Conservation (phyloP, 1,284 basidiomycete species). For the Pholiota adiposa region DNA sequence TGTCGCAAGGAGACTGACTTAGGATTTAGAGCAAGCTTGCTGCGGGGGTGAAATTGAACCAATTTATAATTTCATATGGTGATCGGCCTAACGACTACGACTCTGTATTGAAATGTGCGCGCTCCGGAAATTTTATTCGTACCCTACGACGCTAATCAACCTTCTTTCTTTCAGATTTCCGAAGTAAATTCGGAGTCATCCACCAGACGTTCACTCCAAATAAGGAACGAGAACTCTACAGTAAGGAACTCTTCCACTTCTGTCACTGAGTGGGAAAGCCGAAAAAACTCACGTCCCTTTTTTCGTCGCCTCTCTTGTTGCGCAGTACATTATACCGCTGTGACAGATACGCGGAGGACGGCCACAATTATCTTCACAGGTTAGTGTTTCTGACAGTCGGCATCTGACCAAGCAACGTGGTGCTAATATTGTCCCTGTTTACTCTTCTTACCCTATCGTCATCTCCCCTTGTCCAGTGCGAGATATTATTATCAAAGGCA, state of each 20-base stretch:
- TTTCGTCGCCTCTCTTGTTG: not conserved
- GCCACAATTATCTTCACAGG: conserved; percentile 60
- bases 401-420: not conserved
- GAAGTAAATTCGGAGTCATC: conserved; percentile 68
- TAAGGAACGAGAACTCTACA: conserved; percentile 69
- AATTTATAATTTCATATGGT: conserved; percentile 70
- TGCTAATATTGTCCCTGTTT: conserved; percentile 8
- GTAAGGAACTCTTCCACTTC: conserved; percentile 36
- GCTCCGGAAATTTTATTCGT: not conserved
- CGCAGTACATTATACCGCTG: conserved; percentile 77
- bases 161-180: conserved; percentile 58
- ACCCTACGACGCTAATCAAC: not conserved
- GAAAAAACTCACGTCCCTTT: not conserved
- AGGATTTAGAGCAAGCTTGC: conserved; percentile 55
- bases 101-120: conserved; percentile 69
- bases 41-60: conserved; percentile 69
- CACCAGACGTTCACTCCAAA: conserved; percentile 71
- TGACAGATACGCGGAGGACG: conserved; percentile 69
- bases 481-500: conserved; percentile 64
- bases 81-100: conserved; percentile 77
- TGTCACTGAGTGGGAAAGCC: not conserved
- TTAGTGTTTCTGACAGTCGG: conserved; percentile 29
- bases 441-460: not conserved
- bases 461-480: conserved; percentile 43
- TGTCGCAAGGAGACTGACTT: not conserved